Evolutionary conservation across 441 rosid species (phyloP), one percentile per base, ranked within the genome.

Genomic region (Populus tomentosa): DNA sequence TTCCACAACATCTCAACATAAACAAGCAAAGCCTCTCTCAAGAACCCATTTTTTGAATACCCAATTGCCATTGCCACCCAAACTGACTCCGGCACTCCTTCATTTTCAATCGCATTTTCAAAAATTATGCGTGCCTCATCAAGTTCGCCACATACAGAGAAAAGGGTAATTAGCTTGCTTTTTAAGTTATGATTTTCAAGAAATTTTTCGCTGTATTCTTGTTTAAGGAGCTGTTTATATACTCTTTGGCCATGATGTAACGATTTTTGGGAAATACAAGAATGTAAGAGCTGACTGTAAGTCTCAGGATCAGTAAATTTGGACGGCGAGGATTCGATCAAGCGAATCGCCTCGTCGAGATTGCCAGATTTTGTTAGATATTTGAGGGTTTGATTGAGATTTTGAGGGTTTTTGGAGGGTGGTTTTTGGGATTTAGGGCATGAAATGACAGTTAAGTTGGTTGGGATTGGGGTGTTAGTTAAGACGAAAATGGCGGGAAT

Each of bases 51-150:
- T 77, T 82, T 80, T 9, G 85, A 82, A 69, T 75, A 84, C 42
- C 85, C 90, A 79, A 85, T 86, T 26, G 85, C 87, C 86, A 87
- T 82, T 33, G 90, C 87, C 21, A 82, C 81, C 87, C 86, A 87
- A 0, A 87, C 70, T 56, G 86, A 77, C 70, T 85, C 90, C 4
- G 80, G 46, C 7, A 76, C 77, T 2, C 71, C 42, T 8, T 28
- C 74, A 26, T 71, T 67, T 2, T 74, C 79, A 0, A 75, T 30
- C n/a, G 68, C 80, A 33, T 81, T 80, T 62, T 84, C 74, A 10
- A 87, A 87, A 67, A 87, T 59, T 28, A 67, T 32, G 33, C 82
- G 77, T 13, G 90, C 90, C 18, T 79, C 82, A 30, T 84, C 83
- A 16, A 87, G 66, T 5, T 76, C 77, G 65, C 86, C 85, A 24